Conservation (phyloP, 2,329 filamentous ascomycete species). For the Fusarium oligoseptatum region DNA sequence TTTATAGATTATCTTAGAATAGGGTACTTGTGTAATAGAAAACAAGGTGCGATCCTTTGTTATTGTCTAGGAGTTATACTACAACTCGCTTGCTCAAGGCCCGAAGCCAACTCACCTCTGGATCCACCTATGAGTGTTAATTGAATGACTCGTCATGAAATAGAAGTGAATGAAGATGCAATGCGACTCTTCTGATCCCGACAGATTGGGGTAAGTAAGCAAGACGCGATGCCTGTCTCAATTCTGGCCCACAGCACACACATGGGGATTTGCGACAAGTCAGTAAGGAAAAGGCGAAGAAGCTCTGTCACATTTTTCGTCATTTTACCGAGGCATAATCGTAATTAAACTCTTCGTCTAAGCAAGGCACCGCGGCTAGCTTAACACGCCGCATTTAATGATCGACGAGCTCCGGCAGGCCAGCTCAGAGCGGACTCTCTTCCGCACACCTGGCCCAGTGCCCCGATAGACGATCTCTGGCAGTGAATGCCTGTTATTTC, state of each 20-base stretch:
- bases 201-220: not conserved
- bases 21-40: not conserved
- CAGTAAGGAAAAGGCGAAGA: not conserved
- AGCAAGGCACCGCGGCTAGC: not conserved
- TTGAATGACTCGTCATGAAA: not conserved
- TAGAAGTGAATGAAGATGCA: not conserved
- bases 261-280: not conserved
- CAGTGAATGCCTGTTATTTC: not conserved
- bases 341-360: not conserved
- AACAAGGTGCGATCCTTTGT: not conserved
- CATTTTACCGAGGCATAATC: not conserved
- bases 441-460: not conserved
- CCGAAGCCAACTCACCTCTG: not conserved
- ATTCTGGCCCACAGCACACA: not conserved
- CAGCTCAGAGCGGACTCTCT: not conserved
- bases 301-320: not conserved
- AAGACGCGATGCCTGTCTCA: not conserved
- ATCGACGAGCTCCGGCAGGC: not conserved
- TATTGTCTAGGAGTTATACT: not conserved
- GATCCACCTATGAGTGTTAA: not conserved
- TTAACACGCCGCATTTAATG: not conserved
- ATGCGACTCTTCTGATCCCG: not conserved
- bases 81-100: not conserved
- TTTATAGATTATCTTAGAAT: not conserved
- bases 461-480: not conserved